A percentile compares a stretch with the other conserved stretches of the same genome.
These are phyloP conservation scores for Perkinsus olseni DNA, from an alignment of 169 alveolate species.

Conservation along the genomic window DNA sequence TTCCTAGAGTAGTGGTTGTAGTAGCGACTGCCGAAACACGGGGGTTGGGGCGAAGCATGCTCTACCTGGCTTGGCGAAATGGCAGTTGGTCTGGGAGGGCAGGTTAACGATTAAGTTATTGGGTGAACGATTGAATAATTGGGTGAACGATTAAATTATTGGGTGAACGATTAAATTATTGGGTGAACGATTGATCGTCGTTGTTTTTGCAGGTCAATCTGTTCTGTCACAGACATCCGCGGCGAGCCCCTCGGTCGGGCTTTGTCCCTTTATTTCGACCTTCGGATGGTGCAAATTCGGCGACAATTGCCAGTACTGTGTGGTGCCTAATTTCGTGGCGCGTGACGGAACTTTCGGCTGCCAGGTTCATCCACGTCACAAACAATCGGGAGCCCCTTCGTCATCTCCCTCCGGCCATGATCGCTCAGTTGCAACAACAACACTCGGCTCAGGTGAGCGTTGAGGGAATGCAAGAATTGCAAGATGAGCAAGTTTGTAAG, in stretches of 20 bases:
- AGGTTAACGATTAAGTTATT: too few relatives aligned
- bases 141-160: too few relatives aligned
- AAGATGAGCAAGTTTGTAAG: not conserved
- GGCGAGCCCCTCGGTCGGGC: not conserved
- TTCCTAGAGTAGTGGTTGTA: too few relatives aligned
- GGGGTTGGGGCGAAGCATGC: too few relatives aligned
- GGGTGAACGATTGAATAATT: too few relatives aligned
- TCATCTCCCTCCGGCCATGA: not conserved
- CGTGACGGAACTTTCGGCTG: not conserved
- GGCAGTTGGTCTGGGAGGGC: too few relatives aligned
- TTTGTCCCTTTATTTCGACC: not conserved
- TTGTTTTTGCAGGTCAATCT: too few relatives aligned
- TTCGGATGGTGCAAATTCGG: not conserved
- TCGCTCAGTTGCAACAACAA: not conserved
- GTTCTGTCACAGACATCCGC: too few relatives aligned
- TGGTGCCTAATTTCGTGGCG: not conserved
- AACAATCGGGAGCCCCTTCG: not conserved
- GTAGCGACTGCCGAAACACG: too few relatives aligned
- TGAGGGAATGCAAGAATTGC: not conserved
- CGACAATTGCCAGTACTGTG: not conserved
- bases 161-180: too few relatives aligned
- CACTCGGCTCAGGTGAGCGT: not conserved
- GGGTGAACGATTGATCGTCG: too few relatives aligned
- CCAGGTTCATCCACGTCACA: not conserved
- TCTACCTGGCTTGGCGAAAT: too few relatives aligned